These are phyloP conservation scores for Radiomyces spectabilis DNA, from an alignment of 192 early-diverging fungal genomes.

Conservation along the genomic window DNA sequence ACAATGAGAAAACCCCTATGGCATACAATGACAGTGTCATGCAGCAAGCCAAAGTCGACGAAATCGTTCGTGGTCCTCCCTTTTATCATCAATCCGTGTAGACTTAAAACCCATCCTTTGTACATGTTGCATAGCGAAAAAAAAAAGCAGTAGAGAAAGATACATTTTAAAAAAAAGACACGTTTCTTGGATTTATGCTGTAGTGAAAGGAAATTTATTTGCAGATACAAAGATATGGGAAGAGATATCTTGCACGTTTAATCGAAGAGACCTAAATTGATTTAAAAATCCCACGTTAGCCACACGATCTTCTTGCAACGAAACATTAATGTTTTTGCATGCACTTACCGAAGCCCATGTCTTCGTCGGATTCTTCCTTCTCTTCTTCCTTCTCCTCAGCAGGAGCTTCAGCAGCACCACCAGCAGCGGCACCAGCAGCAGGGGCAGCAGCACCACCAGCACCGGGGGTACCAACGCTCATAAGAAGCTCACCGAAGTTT, in stretches of 20 bases:
- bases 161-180: neutral
- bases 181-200: neutral
- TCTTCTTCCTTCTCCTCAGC: slow-evolving; percentile 68
- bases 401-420: slow-evolving; percentile 62
- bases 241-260: slow-evolving; percentile 40
- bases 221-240: neutral
- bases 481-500: slow-evolving; percentile 85
- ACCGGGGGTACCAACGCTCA: slow-evolving; percentile 62
- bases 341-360: slow-evolving; percentile 74
- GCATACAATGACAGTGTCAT: slow-evolving; percentile 23
- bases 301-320: no score
- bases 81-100: neutral
- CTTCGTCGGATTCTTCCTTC: slow-evolving; percentile 88
- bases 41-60: slow-evolving; percentile 11
- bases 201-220: neutral
- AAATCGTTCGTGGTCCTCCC: neutral
- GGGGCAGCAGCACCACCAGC: slow-evolving; percentile 45
- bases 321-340: neutral
- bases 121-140: neutral
- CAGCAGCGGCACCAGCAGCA: slow-evolving; percentile 23
- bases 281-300: no score
- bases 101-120: neutral
- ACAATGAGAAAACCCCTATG: slow-evolving; percentile 15
- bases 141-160: neutral
- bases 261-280: slow-evolving; percentile 98